Percentiles rank a stretch among this genome's conserved stretches.
Conservation (phyloP, 805 yeast genomes). For the Zygoascus ofunaensis region DNA sequence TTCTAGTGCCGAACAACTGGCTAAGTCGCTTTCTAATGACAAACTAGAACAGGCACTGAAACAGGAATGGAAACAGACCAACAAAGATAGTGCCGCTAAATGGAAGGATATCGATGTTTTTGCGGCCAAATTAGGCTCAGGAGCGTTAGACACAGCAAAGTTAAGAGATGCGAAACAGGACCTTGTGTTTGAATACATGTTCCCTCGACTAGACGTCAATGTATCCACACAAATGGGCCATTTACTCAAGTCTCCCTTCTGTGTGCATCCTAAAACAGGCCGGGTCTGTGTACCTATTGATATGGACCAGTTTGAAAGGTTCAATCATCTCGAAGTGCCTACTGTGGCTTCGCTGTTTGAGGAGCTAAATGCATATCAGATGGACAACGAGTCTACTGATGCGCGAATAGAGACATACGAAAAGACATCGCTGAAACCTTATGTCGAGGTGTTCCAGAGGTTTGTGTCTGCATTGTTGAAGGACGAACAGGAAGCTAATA, state of each 20-base stretch:
- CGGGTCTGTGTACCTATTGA: constrained; percentile 81
- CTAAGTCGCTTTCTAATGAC: constrained; percentile 57
- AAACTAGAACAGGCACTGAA: constrained; percentile 36
- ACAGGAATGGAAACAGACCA: constrained; percentile 49
- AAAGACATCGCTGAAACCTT: constrained; percentile 62
- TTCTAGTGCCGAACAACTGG: constrained; percentile 44
- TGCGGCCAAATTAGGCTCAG: constrained; percentile 34
- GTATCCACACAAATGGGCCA: constrained; percentile 87
- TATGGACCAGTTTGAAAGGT: constrained; percentile 35
- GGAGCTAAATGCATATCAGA: constrained; percentile 42
- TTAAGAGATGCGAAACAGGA: constrained; percentile 72
- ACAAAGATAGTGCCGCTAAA: constrained; percentile 50
- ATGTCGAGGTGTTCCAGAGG: constrained; percentile 53
- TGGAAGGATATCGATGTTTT: constrained; percentile 61
- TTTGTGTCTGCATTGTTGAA: constrained; percentile 53
- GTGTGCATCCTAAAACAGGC: constrained; percentile 94
- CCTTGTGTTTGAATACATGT: constrained; percentile 65
- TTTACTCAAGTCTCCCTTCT: constrained; percentile 90
- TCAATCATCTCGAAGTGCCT: constrained; percentile 76
- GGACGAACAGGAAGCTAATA: constrained; percentile 27
- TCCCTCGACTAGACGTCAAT: constrained; percentile 88
- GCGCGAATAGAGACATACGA: constrained; percentile 39
- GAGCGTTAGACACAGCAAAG: constrained; percentile 35
- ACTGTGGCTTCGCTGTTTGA: constrained; percentile 53
- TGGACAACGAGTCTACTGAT: constrained; percentile 14